Evolutionary conservation across 2,329 filamentous ascomycete genomes (phyloP), one percentile per base, ranked within the genome.

Genomic region (Alternaria triticina): DNA sequence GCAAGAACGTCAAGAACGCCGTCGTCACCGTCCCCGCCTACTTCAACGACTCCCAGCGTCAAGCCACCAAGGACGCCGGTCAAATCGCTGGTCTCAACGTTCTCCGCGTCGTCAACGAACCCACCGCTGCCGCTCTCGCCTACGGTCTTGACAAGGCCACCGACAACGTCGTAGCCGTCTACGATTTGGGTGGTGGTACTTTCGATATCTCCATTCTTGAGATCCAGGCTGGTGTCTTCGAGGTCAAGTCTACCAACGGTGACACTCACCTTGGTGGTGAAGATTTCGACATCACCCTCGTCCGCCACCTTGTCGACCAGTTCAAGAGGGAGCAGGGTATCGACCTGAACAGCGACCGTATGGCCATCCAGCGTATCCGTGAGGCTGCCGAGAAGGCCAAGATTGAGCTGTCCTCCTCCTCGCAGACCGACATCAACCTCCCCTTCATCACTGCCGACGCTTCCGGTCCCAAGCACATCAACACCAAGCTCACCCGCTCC

Each of bases 371-470:
- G 89, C 91, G 95, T 89, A 97, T 98, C 82, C 94, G 95, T 85
- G 95, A 97, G 86, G 95, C 94, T 74, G 94, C 94, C 74, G 95
- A 98, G 89, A 97, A 97, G 90, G 95, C 95, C 80, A 98, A 98
- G 93, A 97, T 97, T 78, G 95, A 97, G 86, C 87, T 98, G 73
- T 98, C 95, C 12, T 97, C 94, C 33, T 94, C 94, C 62, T 89
- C 94, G 73, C 93, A 97, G 83, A 98, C 95, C 73, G 95, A 97
- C 79, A 97, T 98, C 85, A 97, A 97, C 88, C 89, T 98, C 79
- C 95, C 95, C 72, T 98, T 98, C 89, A 97, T 98, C 84, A 97
- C 94, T 81, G 95, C 95, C 77, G 94, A 97, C 80, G 88, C 94
- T 66, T 96, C 92, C 62, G 96, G 95, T 76, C 95, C 95, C 73